Evolutionary conservation across 2,329 filamentous ascomycete genomes (phyloP).

Genomic region (Ophidiomyces ophidiicola): DNA sequence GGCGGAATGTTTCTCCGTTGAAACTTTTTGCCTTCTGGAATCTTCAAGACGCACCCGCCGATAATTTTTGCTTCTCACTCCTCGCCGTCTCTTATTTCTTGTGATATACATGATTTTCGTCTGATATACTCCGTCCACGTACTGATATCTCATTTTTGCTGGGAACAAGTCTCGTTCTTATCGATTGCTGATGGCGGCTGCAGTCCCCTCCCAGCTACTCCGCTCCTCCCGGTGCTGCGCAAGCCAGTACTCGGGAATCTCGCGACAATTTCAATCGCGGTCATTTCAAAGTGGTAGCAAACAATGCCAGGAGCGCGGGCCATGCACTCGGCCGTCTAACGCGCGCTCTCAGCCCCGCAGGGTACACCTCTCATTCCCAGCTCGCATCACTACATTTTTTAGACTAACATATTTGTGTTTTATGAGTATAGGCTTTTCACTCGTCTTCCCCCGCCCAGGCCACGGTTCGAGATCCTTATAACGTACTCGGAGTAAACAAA

Average conservation of each 20-base stretch:
- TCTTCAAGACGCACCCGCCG: slow-evolving; percentile 8
- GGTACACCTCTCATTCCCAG: slow-evolving; percentile 22
- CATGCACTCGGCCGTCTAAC: slow-evolving; percentile 20
- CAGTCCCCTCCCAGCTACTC: slow-evolving; percentile 33
- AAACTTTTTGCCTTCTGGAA: slow-evolving; percentile 26
- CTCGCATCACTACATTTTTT: background rate
- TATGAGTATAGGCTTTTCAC: slow-evolving; percentile 31
- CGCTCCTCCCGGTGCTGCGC: slow-evolving; percentile 31
- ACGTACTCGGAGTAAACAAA: slow-evolving; percentile 71
- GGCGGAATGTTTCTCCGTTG: slow-evolving; percentile 21
- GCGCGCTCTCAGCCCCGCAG: slow-evolving; percentile 21
- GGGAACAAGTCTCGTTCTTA: slow-evolving; percentile 17
- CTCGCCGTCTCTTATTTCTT: slow-evolving; percentile 26
- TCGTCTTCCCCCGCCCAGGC: slow-evolving; percentile 47
- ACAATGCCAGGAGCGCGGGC: slow-evolving; percentile 19
- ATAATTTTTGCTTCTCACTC: slow-evolving; percentile 6
- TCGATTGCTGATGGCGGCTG: slow-evolving; percentile 33
- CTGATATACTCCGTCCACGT: background rate
- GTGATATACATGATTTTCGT: slow-evolving; percentile 2
- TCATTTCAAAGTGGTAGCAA: slow-evolving; percentile 25
- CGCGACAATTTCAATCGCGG: slow-evolving; percentile 26
- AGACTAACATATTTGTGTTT: slow-evolving; percentile 7
- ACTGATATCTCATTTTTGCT: background rate
- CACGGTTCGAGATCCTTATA: slow-evolving; percentile 79
- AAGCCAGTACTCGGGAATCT: slow-evolving; percentile 24